These are phyloP conservation scores for Blakeslea trispora DNA, from an alignment of 371 early-diverging fungal species.

Conservation along the genomic window DNA sequence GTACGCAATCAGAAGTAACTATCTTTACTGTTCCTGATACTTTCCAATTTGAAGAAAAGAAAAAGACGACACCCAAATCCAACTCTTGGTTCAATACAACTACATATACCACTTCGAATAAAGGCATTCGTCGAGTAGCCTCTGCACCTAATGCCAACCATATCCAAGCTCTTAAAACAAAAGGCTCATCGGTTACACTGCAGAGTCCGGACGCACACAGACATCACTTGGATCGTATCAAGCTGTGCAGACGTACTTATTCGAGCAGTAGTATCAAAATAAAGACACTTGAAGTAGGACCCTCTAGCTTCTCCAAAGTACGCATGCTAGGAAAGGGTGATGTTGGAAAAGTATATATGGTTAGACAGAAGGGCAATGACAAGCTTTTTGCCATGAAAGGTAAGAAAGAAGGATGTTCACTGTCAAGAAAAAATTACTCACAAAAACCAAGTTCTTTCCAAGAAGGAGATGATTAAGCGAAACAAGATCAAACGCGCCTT, in stretches of 20 bases:
- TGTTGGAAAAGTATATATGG: conserved; percentile 96
- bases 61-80: conserved; percentile 37
- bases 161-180: conserved; percentile 9
- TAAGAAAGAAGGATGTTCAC: conserved; percentile 19
- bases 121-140: conserved; percentile 58
- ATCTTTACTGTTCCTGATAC: conserved; percentile 43
- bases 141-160: conserved; percentile 59
- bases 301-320: conserved; percentile 82
- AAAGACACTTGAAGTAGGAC: conserved; percentile 75
- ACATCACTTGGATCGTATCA: conserved; percentile 20
- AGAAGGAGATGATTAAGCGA: conserved; percentile 93
- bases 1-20: not conserved
- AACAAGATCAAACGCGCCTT: conserved; percentile 96
- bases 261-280: conserved; percentile 77
- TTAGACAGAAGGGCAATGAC: conserved; percentile 82
- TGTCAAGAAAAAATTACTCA: not conserved
- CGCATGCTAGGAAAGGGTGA: conserved; percentile 93
- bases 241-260: conserved; percentile 58
- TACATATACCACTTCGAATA: conserved; percentile 19
- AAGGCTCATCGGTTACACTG: conserved; percentile 13
- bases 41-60: conserved; percentile 27
- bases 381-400: conserved; percentile 94
- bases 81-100: conserved; percentile 48
- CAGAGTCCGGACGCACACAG: conserved; percentile 16
- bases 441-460: conserved; percentile 71